A percentile compares a stretch with the other conserved stretches of the same genome.
These are phyloP conservation scores for Naganishia friedmannii DNA, from an alignment of 768 basidiomycete genomes.

Conservation along the genomic window DNA sequence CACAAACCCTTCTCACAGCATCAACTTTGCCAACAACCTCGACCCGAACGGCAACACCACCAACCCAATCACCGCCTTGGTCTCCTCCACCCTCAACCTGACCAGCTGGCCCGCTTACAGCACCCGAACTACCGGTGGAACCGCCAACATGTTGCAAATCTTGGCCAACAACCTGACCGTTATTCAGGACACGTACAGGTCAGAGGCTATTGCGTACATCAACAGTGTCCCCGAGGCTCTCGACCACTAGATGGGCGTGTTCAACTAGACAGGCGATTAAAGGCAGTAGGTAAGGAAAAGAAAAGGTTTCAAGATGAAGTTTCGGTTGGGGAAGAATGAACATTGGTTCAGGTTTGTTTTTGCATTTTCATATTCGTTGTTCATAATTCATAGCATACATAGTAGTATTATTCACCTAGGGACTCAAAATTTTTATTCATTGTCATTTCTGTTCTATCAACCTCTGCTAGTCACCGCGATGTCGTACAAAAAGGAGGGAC, in stretches of 20 bases:
- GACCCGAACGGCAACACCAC: constrained; percentile 36
- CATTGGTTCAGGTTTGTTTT: constrained; percentile 3
- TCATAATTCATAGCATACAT: constrained; percentile 22
- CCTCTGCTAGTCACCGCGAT: neutral
- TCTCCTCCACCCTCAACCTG: constrained; percentile 29
- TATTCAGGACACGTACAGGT: constrained; percentile 42
- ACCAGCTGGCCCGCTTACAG: constrained; percentile 41
- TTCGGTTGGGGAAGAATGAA: neutral
- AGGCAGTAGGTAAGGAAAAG: neutral
- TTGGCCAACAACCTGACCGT: constrained; percentile 37
- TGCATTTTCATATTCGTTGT: neutral
- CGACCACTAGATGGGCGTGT: constrained; percentile 14
- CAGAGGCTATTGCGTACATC: constrained; percentile 43
- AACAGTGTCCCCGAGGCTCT: constrained; percentile 35
- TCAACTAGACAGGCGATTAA: neutral
- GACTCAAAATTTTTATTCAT: neutral
- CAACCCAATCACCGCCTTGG: constrained; percentile 20
- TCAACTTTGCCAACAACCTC: constrained; percentile 47
- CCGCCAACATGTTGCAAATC: constrained; percentile 37
- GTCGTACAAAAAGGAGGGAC: no score
- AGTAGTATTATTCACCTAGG: constrained; percentile 3
- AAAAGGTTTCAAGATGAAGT: neutral
- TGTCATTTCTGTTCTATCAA: neutral
- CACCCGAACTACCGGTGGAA: neutral
- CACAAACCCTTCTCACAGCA: constrained; percentile 25